Conservation (phyloP, 805 yeast species). For the Kurtzmaniella cleridarum region DNA sequence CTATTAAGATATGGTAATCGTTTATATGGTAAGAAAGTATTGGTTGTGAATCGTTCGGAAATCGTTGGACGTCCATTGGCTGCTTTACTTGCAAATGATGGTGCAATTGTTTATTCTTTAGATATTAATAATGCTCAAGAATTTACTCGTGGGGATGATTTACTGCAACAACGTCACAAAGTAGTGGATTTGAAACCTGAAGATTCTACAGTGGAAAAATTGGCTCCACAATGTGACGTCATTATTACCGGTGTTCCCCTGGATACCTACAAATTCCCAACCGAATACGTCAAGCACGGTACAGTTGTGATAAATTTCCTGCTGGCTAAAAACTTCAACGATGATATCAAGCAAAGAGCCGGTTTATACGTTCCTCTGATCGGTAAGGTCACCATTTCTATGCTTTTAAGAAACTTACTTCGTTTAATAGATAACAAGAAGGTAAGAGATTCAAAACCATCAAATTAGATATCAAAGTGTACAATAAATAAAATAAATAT, state of each 20-base stretch:
- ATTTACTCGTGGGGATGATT: constrained; percentile 91
- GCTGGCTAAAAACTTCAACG: constrained; percentile 81
- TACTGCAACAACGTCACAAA: constrained; percentile 74
- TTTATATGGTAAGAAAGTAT: constrained; percentile 85
- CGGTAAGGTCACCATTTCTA: constrained; percentile 94
- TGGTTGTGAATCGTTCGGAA: constrained; percentile 90
- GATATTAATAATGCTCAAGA: constrained; percentile 84
- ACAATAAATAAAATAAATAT: too few relatives aligned
- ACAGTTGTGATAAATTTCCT: constrained; percentile 89
- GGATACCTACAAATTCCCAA: constrained; percentile 77
- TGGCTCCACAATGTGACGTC: constrained; percentile 77
- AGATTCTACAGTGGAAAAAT: constrained; percentile 50
- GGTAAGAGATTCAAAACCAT: constrained; percentile 11
- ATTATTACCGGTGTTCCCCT: constrained; percentile 95
- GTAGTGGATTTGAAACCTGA: constrained; percentile 53
- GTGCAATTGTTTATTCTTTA: constrained; percentile 91
- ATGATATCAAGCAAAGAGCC: constrained; percentile 77
- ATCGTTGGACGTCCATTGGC: constrained; percentile 97
- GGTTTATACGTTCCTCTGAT: constrained; percentile 91
- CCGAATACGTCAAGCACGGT: constrained; percentile 74
- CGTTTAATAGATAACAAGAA: constrained; percentile 69
- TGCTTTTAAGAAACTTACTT: constrained; percentile 84
- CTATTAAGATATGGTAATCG: constrained; percentile 85
- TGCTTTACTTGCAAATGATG: constrained; percentile 93
- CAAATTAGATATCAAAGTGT: too few relatives aligned